These are phyloP conservation scores for Exophiala lecanii-corni DNA, from an alignment of 2,329 filamentous ascomycete species.

Conservation along the genomic window DNA sequence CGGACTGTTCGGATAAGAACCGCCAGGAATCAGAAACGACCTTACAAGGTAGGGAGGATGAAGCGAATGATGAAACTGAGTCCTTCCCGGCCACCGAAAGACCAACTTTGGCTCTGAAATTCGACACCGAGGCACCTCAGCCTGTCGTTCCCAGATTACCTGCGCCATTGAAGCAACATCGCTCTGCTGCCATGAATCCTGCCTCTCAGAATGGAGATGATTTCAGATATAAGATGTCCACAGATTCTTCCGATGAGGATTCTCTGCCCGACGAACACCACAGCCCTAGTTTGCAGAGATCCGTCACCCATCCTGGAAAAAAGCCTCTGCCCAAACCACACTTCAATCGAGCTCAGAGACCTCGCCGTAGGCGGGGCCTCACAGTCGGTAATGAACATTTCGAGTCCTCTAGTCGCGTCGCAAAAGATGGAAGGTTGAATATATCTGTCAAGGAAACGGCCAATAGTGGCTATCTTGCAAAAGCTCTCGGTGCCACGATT, in stretches of 20 bases:
- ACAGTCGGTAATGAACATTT: constrained; percentile 23
- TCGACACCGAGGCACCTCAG: constrained; percentile 14
- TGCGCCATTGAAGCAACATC: constrained; percentile 7
- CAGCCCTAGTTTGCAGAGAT: constrained; percentile 6
- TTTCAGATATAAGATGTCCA: constrained; percentile 3
- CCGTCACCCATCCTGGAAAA: constrained; percentile 11
- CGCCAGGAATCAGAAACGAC: constrained; percentile 8
- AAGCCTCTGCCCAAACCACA: constrained; percentile 16
- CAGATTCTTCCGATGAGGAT: constrained; percentile 11
- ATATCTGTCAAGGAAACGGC: constrained; percentile 68
- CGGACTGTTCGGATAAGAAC: not conserved
- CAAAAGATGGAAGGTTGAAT: constrained; percentile 63
- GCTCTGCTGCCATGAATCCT: constrained; percentile 4
- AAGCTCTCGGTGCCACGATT: constrained; percentile 63
- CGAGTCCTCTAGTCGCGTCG: constrained; percentile 50
- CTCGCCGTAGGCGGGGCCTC: constrained; percentile 9
- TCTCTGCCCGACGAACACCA: constrained; percentile 16
- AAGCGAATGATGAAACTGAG: not conserved
- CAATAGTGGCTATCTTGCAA: constrained; percentile 67
- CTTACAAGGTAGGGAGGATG: constrained; percentile 2
- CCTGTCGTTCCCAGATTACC: constrained; percentile 7
- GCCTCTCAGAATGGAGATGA: not conserved
- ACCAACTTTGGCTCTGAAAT: constrained; percentile 8
- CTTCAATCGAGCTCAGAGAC: constrained; percentile 19
- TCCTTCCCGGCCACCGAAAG: not conserved